Evolutionary conservation across 2,329 filamentous ascomycete species (phyloP).

Genomic region (Diaporthe vexans): DNA sequence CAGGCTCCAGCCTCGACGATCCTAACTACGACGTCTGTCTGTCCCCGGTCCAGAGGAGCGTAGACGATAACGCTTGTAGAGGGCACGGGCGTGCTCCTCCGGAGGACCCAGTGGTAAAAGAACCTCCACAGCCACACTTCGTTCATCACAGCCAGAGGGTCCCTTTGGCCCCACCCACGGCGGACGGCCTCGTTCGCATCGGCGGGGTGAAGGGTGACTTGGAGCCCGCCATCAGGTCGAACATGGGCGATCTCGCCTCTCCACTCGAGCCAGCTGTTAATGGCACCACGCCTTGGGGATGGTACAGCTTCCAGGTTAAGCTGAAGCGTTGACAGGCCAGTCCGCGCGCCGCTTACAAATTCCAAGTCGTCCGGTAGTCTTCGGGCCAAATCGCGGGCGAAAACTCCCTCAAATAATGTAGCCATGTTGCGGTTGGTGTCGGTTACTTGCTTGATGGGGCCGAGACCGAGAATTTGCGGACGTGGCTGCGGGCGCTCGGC

Average conservation of each 20-base stretch:
- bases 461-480: background rate
- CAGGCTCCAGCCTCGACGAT: background rate
- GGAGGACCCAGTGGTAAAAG: background rate
- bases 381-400: background rate
- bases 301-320: background rate
- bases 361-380: background rate
- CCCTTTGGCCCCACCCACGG: background rate
- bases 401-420: background rate
- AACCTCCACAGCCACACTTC: background rate
- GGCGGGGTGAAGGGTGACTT: background rate
- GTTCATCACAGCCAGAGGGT: background rate
- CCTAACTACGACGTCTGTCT: fast-evolving
- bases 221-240: background rate
- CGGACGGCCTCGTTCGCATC: background rate
- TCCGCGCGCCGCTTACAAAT: background rate
- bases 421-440: no score
- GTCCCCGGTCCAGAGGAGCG: background rate
- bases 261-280: background rate
- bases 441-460: background rate
- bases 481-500: background rate
- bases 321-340: background rate
- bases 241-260: background rate
- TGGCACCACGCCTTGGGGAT: no score
- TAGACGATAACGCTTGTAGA: background rate
- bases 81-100: background rate